Conservation (phyloP, 768 basidiomycete genomes). For the Termitomyces sp. region DNA sequence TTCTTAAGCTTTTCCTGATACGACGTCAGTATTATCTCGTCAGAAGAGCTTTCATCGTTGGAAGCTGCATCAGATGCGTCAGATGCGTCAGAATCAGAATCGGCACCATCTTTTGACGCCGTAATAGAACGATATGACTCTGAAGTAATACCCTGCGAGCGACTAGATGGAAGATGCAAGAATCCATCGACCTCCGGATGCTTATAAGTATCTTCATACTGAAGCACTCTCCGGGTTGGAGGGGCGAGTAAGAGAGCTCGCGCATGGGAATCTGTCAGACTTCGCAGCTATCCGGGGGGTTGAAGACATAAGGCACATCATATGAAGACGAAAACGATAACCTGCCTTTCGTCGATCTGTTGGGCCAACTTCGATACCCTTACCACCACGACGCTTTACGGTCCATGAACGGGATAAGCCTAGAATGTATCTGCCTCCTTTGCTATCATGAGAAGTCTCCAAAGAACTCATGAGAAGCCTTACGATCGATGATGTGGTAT, state of each 20-base stretch:
- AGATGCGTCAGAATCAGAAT: conserved; percentile 23
- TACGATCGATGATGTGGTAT: conserved; percentile 59
- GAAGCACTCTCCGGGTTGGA: conserved; percentile 47
- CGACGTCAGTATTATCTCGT: conserved; percentile 41
- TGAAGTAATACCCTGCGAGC: conserved; percentile 24
- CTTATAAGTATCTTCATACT: conserved; percentile 35
- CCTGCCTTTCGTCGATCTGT: conserved; percentile 42
- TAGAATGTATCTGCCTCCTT: conserved; percentile 61
- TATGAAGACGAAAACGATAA: not conserved
- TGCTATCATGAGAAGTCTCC: conserved; percentile 47
- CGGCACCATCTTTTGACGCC: conserved; percentile 21
- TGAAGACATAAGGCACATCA: not conserved
- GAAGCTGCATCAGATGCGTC: conserved; percentile 11
- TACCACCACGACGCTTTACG: conserved; percentile 40
- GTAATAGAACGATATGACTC: conserved; percentile 53
- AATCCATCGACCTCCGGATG: conserved; percentile 69
- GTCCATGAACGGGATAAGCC: conserved; percentile 54
- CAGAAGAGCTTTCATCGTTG: conserved; percentile 33
- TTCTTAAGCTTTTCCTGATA: conserved; percentile 57
- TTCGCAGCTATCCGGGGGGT: conserved; percentile 34
- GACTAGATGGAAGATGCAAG: conserved; percentile 50
- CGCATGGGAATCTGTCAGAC: conserved; percentile 56
- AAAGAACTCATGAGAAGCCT: conserved; percentile 22
- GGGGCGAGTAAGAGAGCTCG: conserved; percentile 51
- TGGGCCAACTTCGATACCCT: conserved; percentile 57